A percentile compares a stretch with the other conserved stretches of the same genome.
These are phyloP conservation scores for Huntiella bhutanensis DNA, from an alignment of 2,329 filamentous ascomycete species.

Conservation along the genomic window DNA sequence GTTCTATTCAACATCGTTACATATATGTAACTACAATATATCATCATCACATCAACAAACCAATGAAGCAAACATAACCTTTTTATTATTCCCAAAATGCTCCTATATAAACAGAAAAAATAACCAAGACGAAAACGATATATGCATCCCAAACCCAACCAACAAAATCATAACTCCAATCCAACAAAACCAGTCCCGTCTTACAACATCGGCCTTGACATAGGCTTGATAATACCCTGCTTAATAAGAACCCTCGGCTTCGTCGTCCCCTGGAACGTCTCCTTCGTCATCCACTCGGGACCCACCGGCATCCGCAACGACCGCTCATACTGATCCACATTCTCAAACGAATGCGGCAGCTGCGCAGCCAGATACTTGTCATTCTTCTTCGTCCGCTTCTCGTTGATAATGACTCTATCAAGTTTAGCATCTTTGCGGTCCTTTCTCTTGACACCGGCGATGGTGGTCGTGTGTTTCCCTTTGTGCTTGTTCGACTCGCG, in stretches of 20 bases:
- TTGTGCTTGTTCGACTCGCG: constrained; percentile 45
- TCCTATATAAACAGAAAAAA: neutral
- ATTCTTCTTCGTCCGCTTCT: constrained; percentile 84
- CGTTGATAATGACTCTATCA: constrained; percentile 73
- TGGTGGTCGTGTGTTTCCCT: constrained; percentile 42
- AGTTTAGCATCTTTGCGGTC: constrained; percentile 69
- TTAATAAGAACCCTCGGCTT: constrained; percentile 83
- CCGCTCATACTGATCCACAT: constrained; percentile 72
- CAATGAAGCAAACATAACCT: neutral
- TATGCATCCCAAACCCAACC: constrained; percentile 2
- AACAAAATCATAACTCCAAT: neutral
- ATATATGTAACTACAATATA: too few species aligned
- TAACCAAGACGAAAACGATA: neutral
- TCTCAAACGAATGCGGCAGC: constrained; percentile 82
- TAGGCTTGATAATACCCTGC: constrained; percentile 73
- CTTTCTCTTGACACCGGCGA: constrained; percentile 55
- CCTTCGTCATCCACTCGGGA: constrained; percentile 92
- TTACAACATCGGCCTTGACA: constrained; percentile 51
- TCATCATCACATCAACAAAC: neutral
- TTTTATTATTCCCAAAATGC: constrained; percentile 4
- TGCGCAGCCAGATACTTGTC: constrained; percentile 68
- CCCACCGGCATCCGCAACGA: constrained; percentile 73
- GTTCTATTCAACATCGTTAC: too few species aligned
- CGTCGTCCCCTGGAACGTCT: constrained; percentile 73
- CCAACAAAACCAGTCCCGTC: neutral